Percentiles rank a stretch among this genome's conserved stretches.
phyloP scores from a whole-genome alignment of 306 rosid genomes.

The Alnus rubra region DNA sequence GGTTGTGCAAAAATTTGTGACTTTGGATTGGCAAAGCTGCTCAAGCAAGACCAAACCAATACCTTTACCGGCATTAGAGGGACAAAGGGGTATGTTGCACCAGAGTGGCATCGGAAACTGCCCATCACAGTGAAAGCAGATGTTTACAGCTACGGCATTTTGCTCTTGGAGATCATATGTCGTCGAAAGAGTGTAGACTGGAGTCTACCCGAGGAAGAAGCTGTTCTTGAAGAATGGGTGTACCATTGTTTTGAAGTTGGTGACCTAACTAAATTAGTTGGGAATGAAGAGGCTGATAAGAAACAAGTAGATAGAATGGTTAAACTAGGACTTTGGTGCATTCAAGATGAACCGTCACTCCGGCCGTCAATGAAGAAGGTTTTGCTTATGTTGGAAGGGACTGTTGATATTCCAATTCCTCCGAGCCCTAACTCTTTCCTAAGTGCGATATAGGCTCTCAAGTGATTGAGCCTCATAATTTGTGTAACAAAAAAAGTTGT shows the following conservation, averaged over 20 bases:
- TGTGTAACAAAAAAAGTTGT: no score
- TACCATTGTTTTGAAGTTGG: background rate
- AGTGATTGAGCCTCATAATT: no score
- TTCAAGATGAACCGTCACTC: background rate
- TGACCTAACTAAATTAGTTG: background rate
- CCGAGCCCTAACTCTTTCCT: background rate
- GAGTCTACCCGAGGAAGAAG: background rate
- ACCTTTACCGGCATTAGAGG: background rate
- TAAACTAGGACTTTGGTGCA: background rate
- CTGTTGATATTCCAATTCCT: background rate
- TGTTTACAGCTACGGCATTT: background rate
- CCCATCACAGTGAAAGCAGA: background rate
- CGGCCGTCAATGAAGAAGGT: background rate
- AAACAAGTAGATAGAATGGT: background rate
- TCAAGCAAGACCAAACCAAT: background rate
- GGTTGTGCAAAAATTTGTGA: background rate
- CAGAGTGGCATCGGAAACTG: background rate
- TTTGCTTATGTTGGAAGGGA: background rate
- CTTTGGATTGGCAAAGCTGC: background rate
- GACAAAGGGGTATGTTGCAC: slow-evolving; percentile 1
- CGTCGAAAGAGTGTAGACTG: background rate
- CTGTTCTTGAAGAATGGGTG: background rate
- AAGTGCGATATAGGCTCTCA: background rate
- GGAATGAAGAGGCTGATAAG: background rate
- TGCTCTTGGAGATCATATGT: background rate